phyloP scores from a whole-genome alignment of 805 yeast genomes.

The Nakazawaea molendinolei region DNA sequence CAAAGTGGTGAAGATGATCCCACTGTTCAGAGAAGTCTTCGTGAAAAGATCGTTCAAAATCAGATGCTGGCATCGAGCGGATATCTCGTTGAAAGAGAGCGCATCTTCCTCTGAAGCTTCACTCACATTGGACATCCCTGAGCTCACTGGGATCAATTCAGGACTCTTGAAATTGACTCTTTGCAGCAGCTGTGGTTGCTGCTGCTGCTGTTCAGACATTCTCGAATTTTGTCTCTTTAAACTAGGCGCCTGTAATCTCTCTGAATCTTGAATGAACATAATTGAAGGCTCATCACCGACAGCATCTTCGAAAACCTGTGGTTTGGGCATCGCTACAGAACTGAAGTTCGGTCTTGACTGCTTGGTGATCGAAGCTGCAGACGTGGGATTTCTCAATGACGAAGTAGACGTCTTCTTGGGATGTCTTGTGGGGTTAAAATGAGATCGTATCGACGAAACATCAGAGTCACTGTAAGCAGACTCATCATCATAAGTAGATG shows the following conservation, averaged over 20 bases:
- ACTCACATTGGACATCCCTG: background rate
- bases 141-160: conserved; percentile 6
- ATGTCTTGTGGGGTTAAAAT: background rate
- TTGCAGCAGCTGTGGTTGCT: conserved; percentile 6
- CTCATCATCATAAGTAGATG: conserved; percentile 7
- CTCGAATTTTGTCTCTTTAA: conserved; percentile 13
- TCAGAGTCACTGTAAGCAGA: conserved; percentile 9
- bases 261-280: conserved; percentile 46
- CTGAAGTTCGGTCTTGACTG: conserved; percentile 56
- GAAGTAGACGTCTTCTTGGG: background rate
- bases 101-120: conserved; percentile 1
- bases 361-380: conserved; percentile 7
- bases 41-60: conserved; percentile 83
- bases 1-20: conserved; percentile 78
- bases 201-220: conserved; percentile 12
- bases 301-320: conserved; percentile 61
- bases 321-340: conserved; percentile 65
- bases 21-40: conserved; percentile 53
- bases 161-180: conserved; percentile 1
- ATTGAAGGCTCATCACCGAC: conserved; percentile 64
- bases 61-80: conserved; percentile 86
- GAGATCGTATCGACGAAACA: conserved; percentile 6
- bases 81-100: conserved; percentile 72
- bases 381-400: background rate
- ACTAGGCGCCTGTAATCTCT: conserved; percentile 13